Evolutionary conservation across 371 early-diverging fungal species (phyloP).

Genomic region (Actinomucor elegans): DNA sequence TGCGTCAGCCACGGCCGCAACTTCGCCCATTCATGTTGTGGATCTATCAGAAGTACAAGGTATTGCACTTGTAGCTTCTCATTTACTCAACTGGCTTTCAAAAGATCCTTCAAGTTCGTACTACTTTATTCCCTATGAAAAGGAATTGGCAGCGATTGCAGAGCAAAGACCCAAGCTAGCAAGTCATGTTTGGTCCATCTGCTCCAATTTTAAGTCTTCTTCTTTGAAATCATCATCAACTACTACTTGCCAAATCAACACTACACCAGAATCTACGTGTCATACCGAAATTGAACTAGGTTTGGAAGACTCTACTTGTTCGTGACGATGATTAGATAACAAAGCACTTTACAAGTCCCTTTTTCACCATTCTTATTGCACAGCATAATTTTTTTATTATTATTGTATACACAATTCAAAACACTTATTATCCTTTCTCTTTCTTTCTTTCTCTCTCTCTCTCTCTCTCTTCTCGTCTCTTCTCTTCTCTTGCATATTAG

Average conservation of each 20-base stretch:
- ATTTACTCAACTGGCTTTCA: slow-evolving; percentile 68
- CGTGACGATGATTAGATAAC: neutral
- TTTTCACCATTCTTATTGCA: no score
- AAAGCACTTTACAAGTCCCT: no score
- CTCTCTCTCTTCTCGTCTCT: neutral
- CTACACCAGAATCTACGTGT: no score
- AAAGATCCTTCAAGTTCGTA: slow-evolving; percentile 51
- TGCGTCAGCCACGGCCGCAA: neutral
- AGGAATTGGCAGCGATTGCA: slow-evolving; percentile 35
- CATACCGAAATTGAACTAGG: neutral
- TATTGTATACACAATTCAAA: no score
- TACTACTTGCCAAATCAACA: no score
- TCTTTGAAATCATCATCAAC: neutral
- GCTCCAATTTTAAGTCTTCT: slow-evolving; percentile 15
- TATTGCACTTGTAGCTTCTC: slow-evolving; percentile 66
- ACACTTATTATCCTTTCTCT: no score
- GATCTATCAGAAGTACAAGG: slow-evolving; percentile 43
- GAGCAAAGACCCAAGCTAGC: slow-evolving; percentile 41
- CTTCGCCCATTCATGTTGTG: neutral
- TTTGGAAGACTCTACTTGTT: neutral
- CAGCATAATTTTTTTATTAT: no score
- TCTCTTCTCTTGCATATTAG: neutral
- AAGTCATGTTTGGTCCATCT: slow-evolving; percentile 25
- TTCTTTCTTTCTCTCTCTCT: neutral
- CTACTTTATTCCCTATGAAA: slow-evolving; percentile 65